Evolutionary conservation across 371 early-diverging fungal species (phyloP), one percentile per base, ranked within the genome.

Genomic region (Capniomyces stellatus): DNA sequence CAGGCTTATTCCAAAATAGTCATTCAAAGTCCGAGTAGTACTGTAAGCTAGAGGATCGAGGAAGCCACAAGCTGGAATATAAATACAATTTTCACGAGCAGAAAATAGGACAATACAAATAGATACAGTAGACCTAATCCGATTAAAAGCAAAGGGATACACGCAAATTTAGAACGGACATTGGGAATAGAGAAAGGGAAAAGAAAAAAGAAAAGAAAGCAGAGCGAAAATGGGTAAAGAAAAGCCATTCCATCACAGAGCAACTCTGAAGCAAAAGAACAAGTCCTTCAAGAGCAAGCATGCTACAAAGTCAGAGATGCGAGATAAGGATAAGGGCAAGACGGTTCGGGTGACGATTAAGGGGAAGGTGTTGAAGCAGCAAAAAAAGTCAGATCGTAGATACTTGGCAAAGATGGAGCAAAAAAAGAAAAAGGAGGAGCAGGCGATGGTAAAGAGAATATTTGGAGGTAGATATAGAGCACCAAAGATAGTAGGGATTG

Each of bases 271-370:
- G 73, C 89, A 91, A 71, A 74, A 73, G 54, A 92, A 95, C 78
- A 95, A 93, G 70, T 79, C 85, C 31, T 95, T 92, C 79, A 93
- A 93, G 72, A 82, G 89, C 12, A 80, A 82, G 56, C 85, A 86
- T 75, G 77, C 88, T 29, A 70, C 87, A 3, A 93, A 92, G 62
- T 77, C 85, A 35, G 59, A 74, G 8, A 61, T 87, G 47, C 81
- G 82, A 60, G 86, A 83, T 56, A 77, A 77, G 54, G 72, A 76
- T 51, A 94, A 92, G 58, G 92, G 86, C 55, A 84, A 84, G 64
- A 77, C 83, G 27, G 77, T 83, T 61, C 75, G 84, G 6, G 71
- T 62, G 0, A 58, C 72, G 40, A 59, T 80, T 58, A 81, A 79
- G 63, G 70, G 75, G 60, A 69, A 51, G 56, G 59, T 55, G 50